A percentile compares a stretch with the other conserved stretches of the same genome.
Conservation (phyloP, 75 land plant species). For the Picea sitchensis region DNA sequence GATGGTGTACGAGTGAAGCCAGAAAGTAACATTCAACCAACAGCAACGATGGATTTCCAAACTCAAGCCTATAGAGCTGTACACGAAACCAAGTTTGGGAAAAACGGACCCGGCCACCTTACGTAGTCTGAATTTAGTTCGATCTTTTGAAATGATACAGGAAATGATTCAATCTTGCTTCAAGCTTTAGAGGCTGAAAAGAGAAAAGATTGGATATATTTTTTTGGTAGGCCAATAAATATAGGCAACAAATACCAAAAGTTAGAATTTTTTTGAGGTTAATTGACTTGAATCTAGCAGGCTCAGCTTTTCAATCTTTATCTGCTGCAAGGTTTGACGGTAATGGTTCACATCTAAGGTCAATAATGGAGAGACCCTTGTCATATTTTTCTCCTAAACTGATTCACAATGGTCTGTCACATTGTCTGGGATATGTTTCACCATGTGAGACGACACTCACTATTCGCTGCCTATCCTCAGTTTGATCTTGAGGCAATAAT, state of each 20-base stretch:
- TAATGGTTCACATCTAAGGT: background rate
- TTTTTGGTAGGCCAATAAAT: background rate
- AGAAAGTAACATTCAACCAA: background rate
- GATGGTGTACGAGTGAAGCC: background rate
- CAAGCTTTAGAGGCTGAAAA: background rate
- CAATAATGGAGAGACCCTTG: background rate
- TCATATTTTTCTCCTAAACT: background rate
- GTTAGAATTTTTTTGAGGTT: background rate
- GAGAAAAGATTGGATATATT: background rate
- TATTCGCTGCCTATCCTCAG: background rate
- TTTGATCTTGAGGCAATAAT: background rate
- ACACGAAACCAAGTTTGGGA: background rate
- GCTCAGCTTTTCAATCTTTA: conserved; percentile 1
- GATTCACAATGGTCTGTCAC: background rate
- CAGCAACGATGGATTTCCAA: background rate
- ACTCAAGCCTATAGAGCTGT: background rate
- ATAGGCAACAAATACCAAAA: background rate
- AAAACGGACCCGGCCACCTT: background rate
- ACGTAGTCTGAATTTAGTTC: background rate
- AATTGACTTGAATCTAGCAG: background rate
- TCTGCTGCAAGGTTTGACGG: background rate
- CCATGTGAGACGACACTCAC: background rate
- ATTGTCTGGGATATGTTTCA: background rate
- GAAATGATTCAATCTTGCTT: background rate
- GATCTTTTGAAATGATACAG: background rate